These are phyloP conservation scores for Alternaria sp. DNA, from an alignment of 2,329 filamentous ascomycete genomes.

Conservation along the genomic window DNA sequence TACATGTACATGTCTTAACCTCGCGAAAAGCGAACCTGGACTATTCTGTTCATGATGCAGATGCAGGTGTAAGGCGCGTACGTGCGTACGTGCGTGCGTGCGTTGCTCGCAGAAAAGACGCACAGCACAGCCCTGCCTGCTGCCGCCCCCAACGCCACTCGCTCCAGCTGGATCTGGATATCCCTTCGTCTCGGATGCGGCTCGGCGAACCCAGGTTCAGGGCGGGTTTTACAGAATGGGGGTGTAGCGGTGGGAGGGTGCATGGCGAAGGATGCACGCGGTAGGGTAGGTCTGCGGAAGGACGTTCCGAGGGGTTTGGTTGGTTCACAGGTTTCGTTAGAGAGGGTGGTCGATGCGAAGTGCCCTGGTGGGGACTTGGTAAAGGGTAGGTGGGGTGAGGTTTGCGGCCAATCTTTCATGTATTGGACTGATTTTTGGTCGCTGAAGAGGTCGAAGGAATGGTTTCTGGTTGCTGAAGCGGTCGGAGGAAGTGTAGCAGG, in stretches of 20 bases:
- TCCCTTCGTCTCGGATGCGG: constrained; percentile 2
- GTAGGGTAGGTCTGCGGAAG: not conserved
- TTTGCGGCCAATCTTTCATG: not conserved
- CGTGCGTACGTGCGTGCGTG: not conserved
- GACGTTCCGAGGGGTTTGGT: not conserved
- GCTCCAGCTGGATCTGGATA: not conserved
- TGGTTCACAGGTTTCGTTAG: not conserved
- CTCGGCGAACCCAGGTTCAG: constrained; percentile 1
- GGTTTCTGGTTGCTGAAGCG: not conserved
- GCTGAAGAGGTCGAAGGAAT: not conserved
- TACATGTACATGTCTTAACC: too few species aligned
- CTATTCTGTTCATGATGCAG: not conserved
- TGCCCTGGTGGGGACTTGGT: not conserved
- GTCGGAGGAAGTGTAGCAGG: not conserved
- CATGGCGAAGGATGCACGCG: not conserved
- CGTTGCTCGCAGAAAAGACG: not conserved
- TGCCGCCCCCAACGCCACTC: not conserved
- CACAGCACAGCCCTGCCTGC: not conserved
- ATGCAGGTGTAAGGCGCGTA: not conserved
- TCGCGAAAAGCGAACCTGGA: not conserved
- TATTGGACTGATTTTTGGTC: not conserved
- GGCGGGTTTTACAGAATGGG: not conserved
- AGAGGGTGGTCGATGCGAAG: too few species aligned
- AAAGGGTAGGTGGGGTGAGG: not conserved
- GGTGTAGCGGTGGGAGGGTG: not conserved